Evolutionary conservation across 108 stramenopile species (phyloP).

Genomic region (Skeletonema grethae): DNA sequence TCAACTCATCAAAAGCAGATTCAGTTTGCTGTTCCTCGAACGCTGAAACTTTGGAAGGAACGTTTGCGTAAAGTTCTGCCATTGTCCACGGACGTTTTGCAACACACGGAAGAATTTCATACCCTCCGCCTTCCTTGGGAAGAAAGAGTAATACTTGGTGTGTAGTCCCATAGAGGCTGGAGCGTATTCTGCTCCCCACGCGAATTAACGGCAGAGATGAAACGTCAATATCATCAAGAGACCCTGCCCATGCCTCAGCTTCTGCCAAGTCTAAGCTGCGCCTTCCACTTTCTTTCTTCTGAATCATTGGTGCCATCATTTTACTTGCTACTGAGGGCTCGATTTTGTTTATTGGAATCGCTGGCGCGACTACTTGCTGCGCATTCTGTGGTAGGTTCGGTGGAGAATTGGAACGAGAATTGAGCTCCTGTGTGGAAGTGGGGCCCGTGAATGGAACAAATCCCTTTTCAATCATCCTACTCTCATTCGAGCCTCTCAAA

Average conservation of each 20-base stretch:
- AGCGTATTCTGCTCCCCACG: conserved; percentile 53
- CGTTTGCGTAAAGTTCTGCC: conserved; percentile 49
- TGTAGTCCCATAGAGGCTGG: conserved; percentile 67
- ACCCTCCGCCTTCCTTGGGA: conserved; percentile 11
- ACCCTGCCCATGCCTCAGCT: background rate
- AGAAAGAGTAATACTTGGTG: conserved; percentile 46
- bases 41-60: conserved; percentile 15
- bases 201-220: conserved; percentile 29
- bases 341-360: background rate
- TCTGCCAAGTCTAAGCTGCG: background rate
- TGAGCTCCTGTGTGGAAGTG: background rate
- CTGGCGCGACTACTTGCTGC: background rate
- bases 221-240: conserved; percentile 12
- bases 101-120: conserved; percentile 35
- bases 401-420: background rate
- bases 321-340: background rate
- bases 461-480: background rate
- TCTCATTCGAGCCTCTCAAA: background rate
- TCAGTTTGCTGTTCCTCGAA: conserved; percentile 12
- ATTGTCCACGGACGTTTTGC: conserved; percentile 78
- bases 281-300: background rate
- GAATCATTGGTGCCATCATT: background rate
- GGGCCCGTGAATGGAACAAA: background rate
- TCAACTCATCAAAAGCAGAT: conserved; percentile 2
- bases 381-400: background rate